Evolutionary conservation across 768 basidiomycete species (phyloP), one percentile per base, ranked within the genome.

Genomic region (Boletus subcaerulescens): DNA sequence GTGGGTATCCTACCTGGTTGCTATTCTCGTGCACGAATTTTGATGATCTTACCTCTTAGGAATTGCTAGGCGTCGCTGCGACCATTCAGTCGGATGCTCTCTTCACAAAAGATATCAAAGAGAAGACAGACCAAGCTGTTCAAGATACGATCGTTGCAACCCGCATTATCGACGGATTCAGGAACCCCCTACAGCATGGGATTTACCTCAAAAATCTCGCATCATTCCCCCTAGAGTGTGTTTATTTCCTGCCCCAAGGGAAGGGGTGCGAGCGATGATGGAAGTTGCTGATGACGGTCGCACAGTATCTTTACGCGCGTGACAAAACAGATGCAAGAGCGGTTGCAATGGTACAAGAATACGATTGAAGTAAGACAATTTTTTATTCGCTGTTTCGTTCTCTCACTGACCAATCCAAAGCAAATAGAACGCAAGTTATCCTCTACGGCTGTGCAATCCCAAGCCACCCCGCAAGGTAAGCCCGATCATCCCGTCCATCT

Each of bases 381-480:
- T 40, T 42, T 44, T 29, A 5, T 22, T 17, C 14, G 1, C 17
- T 1, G n/a, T 48, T n/a, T 33, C 17, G 5, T 17, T n/a, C 15
- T 31, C 22, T 14, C 17, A 20, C 42, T 59, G 1, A 66, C 43
- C 22, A 7, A 26, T 42, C 26, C 12, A 12, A 48, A 68, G 62
- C 65, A 68, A 86, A 91, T 93, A 60, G 91, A 93, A 71, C 81
- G 89, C 50, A 91, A 89, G 67, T 74, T 92, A 7, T 81, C 86
- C 7, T 85, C 87, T 9, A 80, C 86, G 5, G 76, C 84, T 8
- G 73, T 74, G 46, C 84, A 87, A 62, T 72, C 78, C 8, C 87
- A 89, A 65, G 72, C 75, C 44, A 89, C 89, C 2, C 91, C 91
- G 14, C 91, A 93, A 71, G 81, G 91, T 89, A 60, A 35, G 71